Conservation (phyloP, 192 early-diverging fungal species). For the Backusella tuberculispora region DNA sequence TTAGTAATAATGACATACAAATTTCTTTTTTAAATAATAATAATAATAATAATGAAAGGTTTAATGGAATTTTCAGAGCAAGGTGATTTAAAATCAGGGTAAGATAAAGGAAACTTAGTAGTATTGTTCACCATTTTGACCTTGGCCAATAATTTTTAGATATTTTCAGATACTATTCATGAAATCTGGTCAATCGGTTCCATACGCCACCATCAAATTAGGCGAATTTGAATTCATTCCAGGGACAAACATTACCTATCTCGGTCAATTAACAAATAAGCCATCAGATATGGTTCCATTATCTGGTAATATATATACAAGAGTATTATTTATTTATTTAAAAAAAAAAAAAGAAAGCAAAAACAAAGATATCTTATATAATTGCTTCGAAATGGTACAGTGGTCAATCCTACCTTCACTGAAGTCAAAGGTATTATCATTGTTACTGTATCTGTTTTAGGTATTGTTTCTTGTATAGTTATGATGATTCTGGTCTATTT, state of each 20-base stretch:
- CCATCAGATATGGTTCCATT: conserved; percentile 32
- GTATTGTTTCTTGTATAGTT: conserved; percentile 37
- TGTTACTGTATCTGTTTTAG: conserved; percentile 32
- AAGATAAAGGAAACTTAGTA: not conserved
- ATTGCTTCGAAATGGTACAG: not conserved
- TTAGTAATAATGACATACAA: not conserved
- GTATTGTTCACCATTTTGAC: not conserved
- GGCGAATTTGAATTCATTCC: conserved; percentile 39
- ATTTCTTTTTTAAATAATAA: conserved; percentile 18
- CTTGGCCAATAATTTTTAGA: conserved; percentile 25
- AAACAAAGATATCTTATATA: not conserved
- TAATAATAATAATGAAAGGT: conserved; percentile 8
- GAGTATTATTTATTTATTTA: not conserved
- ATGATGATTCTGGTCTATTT: conserved; percentile 42
- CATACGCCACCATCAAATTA: conserved; percentile 42
- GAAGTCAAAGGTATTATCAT: conserved; percentile 37
- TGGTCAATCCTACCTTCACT: conserved; percentile 38
- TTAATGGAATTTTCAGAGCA: conserved; percentile 20
- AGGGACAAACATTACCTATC: conserved; percentile 35
- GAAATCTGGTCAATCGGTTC: conserved; percentile 34
- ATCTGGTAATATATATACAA: not conserved
- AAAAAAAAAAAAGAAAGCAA: not conserved
- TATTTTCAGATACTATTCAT: conserved; percentile 48
- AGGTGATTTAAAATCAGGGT: conserved; percentile 1
- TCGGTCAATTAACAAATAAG: conserved; percentile 36